Conservation (phyloP, 306 rosid species). For the Notholithocarpus densiflorus region DNA sequence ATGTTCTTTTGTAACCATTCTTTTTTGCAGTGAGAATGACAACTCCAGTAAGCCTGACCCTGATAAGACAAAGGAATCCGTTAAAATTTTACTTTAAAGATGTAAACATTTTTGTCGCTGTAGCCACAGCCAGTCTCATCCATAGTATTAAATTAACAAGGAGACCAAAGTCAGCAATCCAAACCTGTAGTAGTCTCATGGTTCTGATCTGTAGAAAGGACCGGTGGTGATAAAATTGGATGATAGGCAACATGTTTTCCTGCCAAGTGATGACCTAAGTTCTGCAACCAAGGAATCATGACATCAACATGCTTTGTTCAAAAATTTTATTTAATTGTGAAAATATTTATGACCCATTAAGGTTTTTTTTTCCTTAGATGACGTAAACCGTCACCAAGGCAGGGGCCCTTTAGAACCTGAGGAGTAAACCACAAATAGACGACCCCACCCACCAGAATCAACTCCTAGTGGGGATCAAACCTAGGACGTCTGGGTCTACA, state of each 20-base stretch:
- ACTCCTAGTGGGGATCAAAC: too few species aligned
- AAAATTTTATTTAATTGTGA: not conserved
- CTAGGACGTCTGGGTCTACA: too few species aligned
- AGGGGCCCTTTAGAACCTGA: too few species aligned
- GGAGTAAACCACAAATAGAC: too few species aligned
- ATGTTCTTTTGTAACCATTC: conserved; percentile 44
- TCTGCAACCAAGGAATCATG: conserved; percentile 38
- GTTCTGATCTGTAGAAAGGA: conserved; percentile 47
- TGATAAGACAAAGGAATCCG: conserved; percentile 31
- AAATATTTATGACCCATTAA: not conserved
- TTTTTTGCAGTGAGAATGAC: conserved; percentile 52
- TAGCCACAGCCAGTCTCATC: conserved; percentile 5
- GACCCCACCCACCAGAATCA: too few species aligned
- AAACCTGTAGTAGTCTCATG: conserved; percentile 44
- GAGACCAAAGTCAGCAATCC: conserved; percentile 22
- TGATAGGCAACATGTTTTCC: conserved; percentile 50
- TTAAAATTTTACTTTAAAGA: not conserved
- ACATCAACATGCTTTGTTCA: conserved; percentile 1
- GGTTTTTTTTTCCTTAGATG: too few species aligned
- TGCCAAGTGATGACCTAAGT: conserved; percentile 50
- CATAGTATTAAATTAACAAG: conserved; percentile 1
- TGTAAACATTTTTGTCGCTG: not conserved
- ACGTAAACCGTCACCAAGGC: too few species aligned
- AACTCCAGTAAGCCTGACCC: conserved; percentile 32
- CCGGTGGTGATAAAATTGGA: conserved; percentile 67